These are phyloP conservation scores for Staphylotrichum longicolle DNA, from an alignment of 495 filamentous ascomycete genomes.

Conservation along the genomic window DNA sequence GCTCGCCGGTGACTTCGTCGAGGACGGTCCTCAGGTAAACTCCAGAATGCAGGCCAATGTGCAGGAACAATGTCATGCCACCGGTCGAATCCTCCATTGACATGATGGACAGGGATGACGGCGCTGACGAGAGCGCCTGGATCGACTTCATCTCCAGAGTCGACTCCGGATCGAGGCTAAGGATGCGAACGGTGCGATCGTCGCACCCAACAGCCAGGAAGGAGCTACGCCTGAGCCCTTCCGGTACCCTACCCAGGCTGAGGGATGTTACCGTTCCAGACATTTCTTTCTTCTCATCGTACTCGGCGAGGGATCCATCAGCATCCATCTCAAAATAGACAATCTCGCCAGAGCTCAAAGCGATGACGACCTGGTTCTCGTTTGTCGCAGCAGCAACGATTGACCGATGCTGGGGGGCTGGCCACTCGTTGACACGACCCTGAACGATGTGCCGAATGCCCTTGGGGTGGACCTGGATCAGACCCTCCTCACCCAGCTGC, in stretches of 20 bases:
- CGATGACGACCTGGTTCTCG: constrained; percentile 87
- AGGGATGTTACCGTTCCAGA: constrained; percentile 91
- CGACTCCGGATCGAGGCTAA: constrained; percentile 84
- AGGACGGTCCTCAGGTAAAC: constrained; percentile 92
- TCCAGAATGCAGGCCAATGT: constrained; percentile 92
- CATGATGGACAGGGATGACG: constrained; percentile 89
- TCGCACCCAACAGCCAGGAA: constrained; percentile 96
- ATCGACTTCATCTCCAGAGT: constrained; percentile 90
- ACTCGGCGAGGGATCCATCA: constrained; percentile 87
- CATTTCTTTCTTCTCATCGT: constrained; percentile 94
- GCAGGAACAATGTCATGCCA: constrained; percentile 81
- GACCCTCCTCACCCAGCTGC: constrained; percentile 86
- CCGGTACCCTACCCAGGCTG: constrained; percentile 89
- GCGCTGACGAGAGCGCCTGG: constrained; percentile 85
- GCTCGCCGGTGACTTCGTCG: constrained; percentile 89
- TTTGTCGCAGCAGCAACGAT: constrained; percentile 97
- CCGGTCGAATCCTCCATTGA: constrained; percentile 81
- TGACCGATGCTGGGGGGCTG: constrained; percentile 84
- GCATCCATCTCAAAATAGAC: constrained; percentile 96
- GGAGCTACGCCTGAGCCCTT: constrained; percentile 78
- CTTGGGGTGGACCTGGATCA: constrained; percentile 92
- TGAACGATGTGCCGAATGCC: constrained; percentile 89
- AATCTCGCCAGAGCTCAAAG: constrained; percentile 91
- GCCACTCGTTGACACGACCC: constrained; percentile 89
- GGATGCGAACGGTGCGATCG: constrained; percentile 90